Percentiles rank a stretch among this genome's conserved stretches.
These are phyloP conservation scores for Tulasnella sp. DNA, from an alignment of 768 basidiomycete species.

Conservation along the genomic window DNA sequence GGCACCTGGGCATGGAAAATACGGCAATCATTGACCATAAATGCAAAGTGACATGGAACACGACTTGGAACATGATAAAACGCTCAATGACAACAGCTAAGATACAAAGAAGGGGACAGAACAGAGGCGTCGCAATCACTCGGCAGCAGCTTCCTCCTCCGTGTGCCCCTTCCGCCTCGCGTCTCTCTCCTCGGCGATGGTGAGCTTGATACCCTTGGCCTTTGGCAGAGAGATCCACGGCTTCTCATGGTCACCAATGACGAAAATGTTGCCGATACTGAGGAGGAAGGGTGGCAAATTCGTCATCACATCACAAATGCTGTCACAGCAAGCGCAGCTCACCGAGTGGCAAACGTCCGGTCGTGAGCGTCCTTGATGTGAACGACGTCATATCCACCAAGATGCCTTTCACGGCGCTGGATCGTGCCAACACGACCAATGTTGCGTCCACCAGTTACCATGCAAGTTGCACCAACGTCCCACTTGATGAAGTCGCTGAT, in stretches of 20 bases:
- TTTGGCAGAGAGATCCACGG: constrained; percentile 95
- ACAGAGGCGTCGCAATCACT: background rate
- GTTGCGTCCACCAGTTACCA: constrained; percentile 99
- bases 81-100: background rate
- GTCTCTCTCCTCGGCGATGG: constrained; percentile 95
- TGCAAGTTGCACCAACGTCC: constrained; percentile 94
- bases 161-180: constrained; percentile 66
- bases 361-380: constrained; percentile 95
- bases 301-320: background rate
- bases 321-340: constrained; percentile 28
- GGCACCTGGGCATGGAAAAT: background rate
- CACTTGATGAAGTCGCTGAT: constrained; percentile 89
- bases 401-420: constrained; percentile 93
- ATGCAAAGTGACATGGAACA: background rate
- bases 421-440: constrained; percentile 98
- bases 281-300: background rate
- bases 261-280: constrained; percentile 95
- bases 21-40: background rate
- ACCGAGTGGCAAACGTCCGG: constrained; percentile 97
- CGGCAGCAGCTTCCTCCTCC: background rate
- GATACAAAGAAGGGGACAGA: background rate
- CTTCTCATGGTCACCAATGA: constrained; percentile 93
- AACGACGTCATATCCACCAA: constrained; percentile 98
- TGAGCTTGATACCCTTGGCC: constrained; percentile 97
- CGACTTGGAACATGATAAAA: background rate